Conservation (phyloP, 495 filamentous ascomycete genomes). For the Lepraria neglecta region DNA sequence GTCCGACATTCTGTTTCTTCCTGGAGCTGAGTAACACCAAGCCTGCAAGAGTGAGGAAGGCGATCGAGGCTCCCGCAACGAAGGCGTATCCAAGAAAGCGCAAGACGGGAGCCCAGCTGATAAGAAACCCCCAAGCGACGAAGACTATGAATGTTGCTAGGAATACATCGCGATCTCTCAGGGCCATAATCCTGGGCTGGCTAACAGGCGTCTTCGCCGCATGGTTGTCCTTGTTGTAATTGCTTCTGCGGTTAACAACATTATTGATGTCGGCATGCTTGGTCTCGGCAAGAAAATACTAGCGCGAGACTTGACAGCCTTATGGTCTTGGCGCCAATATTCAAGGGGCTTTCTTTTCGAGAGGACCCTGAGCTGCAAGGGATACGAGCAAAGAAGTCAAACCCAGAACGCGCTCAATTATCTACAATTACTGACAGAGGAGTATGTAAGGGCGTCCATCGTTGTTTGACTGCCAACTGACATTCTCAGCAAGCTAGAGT, state of each 20-base stretch:
- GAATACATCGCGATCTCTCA: conserved; percentile 68
- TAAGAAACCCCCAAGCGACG: conserved; percentile 76
- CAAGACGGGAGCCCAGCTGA: conserved; percentile 70
- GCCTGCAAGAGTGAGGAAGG: conserved; percentile 47
- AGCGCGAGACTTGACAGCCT: background rate
- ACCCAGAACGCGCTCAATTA: no score
- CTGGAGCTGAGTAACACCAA: conserved; percentile 57
- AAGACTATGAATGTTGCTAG: conserved; percentile 64
- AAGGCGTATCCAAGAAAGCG: conserved; percentile 79
- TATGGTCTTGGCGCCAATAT: background rate
- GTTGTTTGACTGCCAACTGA: no score
- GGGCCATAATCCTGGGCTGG: conserved; percentile 56
- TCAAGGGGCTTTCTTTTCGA: background rate
- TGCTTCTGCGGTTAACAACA: background rate
- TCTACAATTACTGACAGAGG: background rate
- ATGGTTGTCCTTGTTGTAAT: conserved; percentile 17
- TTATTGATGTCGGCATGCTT: background rate
- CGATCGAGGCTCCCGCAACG: conserved; percentile 55
- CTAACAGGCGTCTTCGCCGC: conserved; percentile 18
- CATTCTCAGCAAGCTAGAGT: no score
- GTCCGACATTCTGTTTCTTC: conserved; percentile 40
- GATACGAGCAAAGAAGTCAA: background rate
- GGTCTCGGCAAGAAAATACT: conserved; percentile 4
- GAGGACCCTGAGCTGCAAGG: background rate
- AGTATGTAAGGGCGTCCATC: background rate